Percentiles rank a stretch among this genome's conserved stretches.
phyloP scores from a whole-genome alignment of 2,329 filamentous ascomycete genomes.

The Bertia moriformis region DNA sequence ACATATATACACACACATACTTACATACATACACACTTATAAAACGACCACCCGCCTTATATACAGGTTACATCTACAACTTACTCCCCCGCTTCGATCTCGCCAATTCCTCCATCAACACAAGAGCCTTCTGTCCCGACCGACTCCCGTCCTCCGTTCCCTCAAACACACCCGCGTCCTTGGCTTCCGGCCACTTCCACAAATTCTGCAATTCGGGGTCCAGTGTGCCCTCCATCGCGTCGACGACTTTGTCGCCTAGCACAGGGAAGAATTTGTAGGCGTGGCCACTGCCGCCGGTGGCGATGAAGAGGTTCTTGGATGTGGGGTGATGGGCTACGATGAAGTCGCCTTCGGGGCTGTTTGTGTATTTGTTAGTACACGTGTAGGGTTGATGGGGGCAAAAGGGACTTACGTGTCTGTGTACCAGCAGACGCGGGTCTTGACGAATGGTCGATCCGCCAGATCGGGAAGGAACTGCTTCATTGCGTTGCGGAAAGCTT shows the following conservation, averaged over 20 bases:
- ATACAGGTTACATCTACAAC: slow-evolving; percentile 3
- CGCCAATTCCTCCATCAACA: slow-evolving; percentile 20
- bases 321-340: slow-evolving; percentile 55
- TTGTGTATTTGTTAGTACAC: background rate
- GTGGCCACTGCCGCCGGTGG: slow-evolving; percentile 49
- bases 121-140: slow-evolving; percentile 16
- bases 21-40: no score
- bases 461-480: slow-evolving; percentile 37
- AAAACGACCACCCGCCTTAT: no score
- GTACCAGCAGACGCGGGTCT: slow-evolving; percentile 61
- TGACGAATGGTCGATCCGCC: slow-evolving; percentile 41
- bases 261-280: slow-evolving; percentile 58
- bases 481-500: slow-evolving; percentile 45
- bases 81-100: slow-evolving; percentile 6
- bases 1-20: no score
- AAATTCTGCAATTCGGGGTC: background rate
- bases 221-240: slow-evolving; percentile 28
- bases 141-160: slow-evolving; percentile 21
- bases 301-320: slow-evolving; percentile 41
- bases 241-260: slow-evolving; percentile 44
- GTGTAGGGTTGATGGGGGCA: background rate
- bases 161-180: background rate
- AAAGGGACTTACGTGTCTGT: slow-evolving; percentile 37
- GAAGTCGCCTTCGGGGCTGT: slow-evolving; percentile 46
- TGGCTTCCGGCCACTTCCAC: background rate